Conservation (phyloP, 164 flowering plant species). For the Warburgia ugandensis region DNA sequence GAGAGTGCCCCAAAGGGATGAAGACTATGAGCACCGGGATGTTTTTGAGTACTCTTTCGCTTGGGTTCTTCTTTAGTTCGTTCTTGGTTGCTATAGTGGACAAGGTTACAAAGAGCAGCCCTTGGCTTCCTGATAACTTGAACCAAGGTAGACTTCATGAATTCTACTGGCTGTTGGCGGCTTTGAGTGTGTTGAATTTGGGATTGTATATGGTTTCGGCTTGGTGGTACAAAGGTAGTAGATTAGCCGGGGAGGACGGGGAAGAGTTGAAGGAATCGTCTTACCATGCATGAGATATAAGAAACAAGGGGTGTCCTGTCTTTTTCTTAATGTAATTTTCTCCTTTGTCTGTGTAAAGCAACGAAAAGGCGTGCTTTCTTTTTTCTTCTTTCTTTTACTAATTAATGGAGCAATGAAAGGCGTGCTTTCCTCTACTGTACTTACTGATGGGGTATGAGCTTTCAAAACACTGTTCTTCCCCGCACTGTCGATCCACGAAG, state of each 20-base stretch:
- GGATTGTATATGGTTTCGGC: constrained; percentile 36
- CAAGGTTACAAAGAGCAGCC: constrained; percentile 32
- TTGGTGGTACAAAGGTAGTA: constrained; percentile 57
- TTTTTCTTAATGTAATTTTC: no score
- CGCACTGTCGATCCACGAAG: no score
- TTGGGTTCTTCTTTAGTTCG: constrained; percentile 73
- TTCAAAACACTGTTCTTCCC: no score
- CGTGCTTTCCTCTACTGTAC: no score
- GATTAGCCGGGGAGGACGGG: constrained; percentile 25
- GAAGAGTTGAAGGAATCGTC: constrained; percentile 56
- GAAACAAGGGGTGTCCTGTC: no score
- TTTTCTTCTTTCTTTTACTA: no score
- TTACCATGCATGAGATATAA: no score
- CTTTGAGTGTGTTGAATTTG: constrained; percentile 47
- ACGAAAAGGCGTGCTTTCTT: no score
- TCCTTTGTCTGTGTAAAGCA: no score
- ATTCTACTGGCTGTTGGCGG: constrained; percentile 72
- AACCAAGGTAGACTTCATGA: constrained; percentile 61
- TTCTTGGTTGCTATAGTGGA: constrained; percentile 56
- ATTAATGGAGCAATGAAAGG: no score
- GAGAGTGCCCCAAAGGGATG: constrained; percentile 87
- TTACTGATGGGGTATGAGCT: no score
- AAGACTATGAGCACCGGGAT: constrained; percentile 89
- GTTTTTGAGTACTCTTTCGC: constrained; percentile 62
- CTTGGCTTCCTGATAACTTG: constrained; percentile 72